Evolutionary conservation across 169 alveolate species (phyloP).

Genomic region (Plasmodium gaboni): DNA sequence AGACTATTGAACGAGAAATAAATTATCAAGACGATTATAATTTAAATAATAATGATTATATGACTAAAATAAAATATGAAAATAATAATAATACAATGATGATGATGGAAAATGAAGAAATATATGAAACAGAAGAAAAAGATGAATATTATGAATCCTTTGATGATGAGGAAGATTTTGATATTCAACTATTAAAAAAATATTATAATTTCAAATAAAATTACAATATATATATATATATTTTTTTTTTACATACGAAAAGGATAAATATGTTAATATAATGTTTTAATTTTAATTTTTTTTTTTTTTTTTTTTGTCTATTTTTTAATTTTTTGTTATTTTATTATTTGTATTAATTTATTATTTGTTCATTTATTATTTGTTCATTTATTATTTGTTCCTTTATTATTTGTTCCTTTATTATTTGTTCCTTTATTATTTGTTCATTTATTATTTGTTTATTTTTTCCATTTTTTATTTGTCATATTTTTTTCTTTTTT

Average conservation of each 20-base stretch:
- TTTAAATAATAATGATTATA: not conserved
- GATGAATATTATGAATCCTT: slow-evolving; percentile 55
- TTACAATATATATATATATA: not conserved
- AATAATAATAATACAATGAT: not conserved
- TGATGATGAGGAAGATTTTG: slow-evolving; percentile 63
- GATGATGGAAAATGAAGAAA: slow-evolving; percentile 8
- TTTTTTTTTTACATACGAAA: not conserved
- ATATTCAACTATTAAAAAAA: slow-evolving; percentile 70
- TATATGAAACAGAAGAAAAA: slow-evolving; percentile 13
- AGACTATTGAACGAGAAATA: too few species aligned
- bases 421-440: not conserved
- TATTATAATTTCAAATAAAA: slow-evolving; percentile 49
- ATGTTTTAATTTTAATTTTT: not conserved
- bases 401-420: not conserved
- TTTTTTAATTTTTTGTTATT: not conserved
- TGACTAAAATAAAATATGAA: not conserved
- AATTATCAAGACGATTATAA: not conserved
- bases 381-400: too few species aligned
- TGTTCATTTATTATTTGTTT: not conserved
- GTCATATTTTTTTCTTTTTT: too few species aligned
- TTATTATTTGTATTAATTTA: not conserved
- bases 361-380: not conserved
- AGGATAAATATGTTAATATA: not conserved
- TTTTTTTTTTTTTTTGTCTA: slow-evolving; percentile 8
- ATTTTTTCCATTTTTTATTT: too few species aligned